These are phyloP conservation scores for Candida railenensis DNA, from an alignment of 805 yeast genomes.

Conservation along the genomic window DNA sequence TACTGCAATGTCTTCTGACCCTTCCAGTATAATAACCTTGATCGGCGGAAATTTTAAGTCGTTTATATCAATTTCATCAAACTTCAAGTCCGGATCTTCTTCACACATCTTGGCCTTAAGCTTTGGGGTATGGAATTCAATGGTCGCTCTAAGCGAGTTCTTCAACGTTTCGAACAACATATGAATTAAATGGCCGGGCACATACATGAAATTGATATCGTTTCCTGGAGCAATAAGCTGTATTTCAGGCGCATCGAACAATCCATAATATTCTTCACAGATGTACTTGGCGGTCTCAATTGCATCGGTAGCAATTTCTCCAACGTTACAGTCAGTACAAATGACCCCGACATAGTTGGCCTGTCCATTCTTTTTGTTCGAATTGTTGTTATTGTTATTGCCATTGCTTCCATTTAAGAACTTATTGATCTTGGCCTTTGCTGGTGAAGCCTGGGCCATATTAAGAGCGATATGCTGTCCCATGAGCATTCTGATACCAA, in stretches of 20 bases:
- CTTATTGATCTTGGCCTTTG: slow-evolving; percentile 34
- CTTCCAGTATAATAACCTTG: slow-evolving; percentile 83
- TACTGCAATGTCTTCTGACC: slow-evolving; percentile 86
- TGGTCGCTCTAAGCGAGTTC: slow-evolving; percentile 85
- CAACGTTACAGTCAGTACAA: slow-evolving; percentile 79
- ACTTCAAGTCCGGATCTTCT: slow-evolving; percentile 40
- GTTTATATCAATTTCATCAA: slow-evolving; percentile 45
- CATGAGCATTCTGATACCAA: slow-evolving; percentile 88
- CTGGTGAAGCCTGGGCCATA: slow-evolving; percentile 54
- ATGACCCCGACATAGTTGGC: slow-evolving; percentile 85
- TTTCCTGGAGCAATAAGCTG: slow-evolving; percentile 74
- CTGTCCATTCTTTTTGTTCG: slow-evolving; percentile 1
- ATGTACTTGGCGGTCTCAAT: slow-evolving; percentile 87
- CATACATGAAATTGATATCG: slow-evolving; percentile 78
- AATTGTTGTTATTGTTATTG: slow-evolving; percentile 10
- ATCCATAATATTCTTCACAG: slow-evolving; percentile 87
- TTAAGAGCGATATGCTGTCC: slow-evolving; percentile 91
- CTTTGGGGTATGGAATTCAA: slow-evolving; percentile 68
- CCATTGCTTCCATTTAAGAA: slow-evolving; percentile 31
- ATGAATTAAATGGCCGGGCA: slow-evolving; percentile 89
- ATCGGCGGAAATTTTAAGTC: slow-evolving; percentile 80
- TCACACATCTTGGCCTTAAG: slow-evolving; percentile 36
- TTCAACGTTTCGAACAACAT: slow-evolving; percentile 88
- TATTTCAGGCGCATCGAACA: slow-evolving; percentile 83
- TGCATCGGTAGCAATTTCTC: slow-evolving; percentile 82